Percentiles rank a stretch among this genome's conserved stretches.
Evolutionary conservation across 805 yeast genomes (phyloP).

Genomic region (Scheffersomyces ergatensis): DNA sequence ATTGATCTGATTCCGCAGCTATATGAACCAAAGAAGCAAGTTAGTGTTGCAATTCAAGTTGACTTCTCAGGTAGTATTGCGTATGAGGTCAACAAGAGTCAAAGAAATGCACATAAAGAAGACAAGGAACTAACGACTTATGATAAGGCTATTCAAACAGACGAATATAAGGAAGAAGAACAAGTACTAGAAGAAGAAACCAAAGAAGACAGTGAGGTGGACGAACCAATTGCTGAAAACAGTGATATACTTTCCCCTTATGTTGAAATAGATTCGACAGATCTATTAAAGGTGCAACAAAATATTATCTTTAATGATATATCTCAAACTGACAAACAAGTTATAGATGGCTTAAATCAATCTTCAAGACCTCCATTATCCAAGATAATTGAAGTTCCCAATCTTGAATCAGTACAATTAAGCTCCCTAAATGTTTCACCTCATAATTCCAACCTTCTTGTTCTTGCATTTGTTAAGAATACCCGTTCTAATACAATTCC

Average conservation of each 20-base stretch:
- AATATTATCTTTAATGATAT: no score
- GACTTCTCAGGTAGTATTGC: not conserved
- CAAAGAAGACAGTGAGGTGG: conserved; percentile 1
- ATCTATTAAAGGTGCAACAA: conserved; percentile 16
- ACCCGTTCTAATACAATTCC: not conserved
- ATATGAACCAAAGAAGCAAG: not conserved
- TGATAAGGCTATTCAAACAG: conserved; percentile 21
- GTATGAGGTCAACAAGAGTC: not conserved
- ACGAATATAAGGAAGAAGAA: conserved; percentile 3
- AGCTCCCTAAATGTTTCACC: conserved; percentile 32
- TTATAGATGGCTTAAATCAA: conserved; percentile 4
- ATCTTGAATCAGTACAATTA: conserved; percentile 11
- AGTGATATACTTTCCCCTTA: conserved; percentile 1
- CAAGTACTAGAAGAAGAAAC: not conserved
- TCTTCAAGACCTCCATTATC: not conserved
- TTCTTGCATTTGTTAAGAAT: not conserved
- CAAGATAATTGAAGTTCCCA: not conserved
- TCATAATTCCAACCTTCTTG: conserved; percentile 2
- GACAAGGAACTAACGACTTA: conserved; percentile 12
- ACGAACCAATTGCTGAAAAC: not conserved
- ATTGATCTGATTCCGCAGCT: not conserved
- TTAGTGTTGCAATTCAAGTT: conserved; percentile 1
- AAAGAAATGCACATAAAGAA: not conserved
- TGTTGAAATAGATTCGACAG: conserved; percentile 17
- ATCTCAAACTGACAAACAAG: conserved; percentile 22